phyloP scores from a whole-genome alignment of 164 flowering plant genomes.

The Magnolia changhungtana region DNA sequence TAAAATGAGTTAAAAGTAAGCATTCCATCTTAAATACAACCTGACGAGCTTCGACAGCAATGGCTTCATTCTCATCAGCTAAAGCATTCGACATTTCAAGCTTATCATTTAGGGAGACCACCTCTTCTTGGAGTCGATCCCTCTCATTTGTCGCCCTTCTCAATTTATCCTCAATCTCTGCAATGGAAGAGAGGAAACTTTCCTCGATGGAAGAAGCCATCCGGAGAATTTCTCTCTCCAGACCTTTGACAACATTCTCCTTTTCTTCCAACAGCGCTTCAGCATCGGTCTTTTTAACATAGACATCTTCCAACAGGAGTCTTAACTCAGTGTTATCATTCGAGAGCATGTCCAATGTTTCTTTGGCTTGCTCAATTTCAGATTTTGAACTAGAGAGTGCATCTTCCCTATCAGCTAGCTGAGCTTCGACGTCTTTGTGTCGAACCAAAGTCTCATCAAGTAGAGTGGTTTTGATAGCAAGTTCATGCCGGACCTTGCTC shows the following conservation, averaged over 20 bases:
- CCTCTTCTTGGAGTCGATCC: conserved; percentile 48
- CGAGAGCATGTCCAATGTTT: conserved; percentile 33
- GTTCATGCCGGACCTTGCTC: conserved; percentile 40
- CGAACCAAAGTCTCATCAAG: conserved; percentile 44
- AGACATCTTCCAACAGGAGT: conserved; percentile 51
- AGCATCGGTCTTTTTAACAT: conserved; percentile 37
- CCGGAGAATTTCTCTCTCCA: conserved; percentile 67
- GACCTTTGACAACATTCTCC: conserved; percentile 39
- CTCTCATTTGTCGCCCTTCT: conserved; percentile 43
- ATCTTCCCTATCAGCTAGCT: conserved; percentile 39
- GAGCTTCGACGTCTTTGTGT: conserved; percentile 39
- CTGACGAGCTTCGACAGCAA: conserved; percentile 83
- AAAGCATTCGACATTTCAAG: conserved; percentile 65
- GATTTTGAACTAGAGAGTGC: conserved; percentile 38
- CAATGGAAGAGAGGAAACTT: conserved; percentile 31
- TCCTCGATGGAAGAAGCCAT: conserved; percentile 39
- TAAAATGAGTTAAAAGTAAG: background rate
- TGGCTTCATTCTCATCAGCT: conserved; percentile 89
- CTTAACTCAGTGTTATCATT: conserved; percentile 55
- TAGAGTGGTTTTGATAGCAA: conserved; percentile 40
- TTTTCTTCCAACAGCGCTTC: conserved; percentile 66
- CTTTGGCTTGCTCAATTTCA: conserved; percentile 51
- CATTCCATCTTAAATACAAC: conserved; percentile 23
- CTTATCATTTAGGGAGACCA: conserved; percentile 47
- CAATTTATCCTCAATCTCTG: conserved; percentile 41